Base-by-base conservation (phyloP, 192 early-diverging fungal species). In the Rhizoclosmatium globosum region DNA sequence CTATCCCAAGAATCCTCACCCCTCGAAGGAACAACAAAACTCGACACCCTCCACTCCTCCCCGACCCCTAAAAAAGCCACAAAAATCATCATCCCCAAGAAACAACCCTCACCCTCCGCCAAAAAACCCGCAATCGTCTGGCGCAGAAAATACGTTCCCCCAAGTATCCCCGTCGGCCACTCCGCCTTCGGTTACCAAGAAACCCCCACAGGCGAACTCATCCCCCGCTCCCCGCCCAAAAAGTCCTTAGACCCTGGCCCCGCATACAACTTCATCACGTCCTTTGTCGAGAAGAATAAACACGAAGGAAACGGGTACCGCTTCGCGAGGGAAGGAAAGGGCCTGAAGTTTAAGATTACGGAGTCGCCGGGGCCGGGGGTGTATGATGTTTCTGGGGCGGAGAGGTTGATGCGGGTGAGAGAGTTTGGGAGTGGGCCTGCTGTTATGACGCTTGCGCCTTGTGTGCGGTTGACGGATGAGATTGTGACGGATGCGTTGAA, bases 401-500 rank as follows among this genome's bases (percentile, higher is more conserved):
- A 82, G 39, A 81, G 76, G 41, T 83, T 74, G 44, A 50, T 84
- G 44, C 9, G 43, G 1, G 43, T 45, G 1, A 60, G 74, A 39
- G 82, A 79, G n/a, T 79, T 80, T 31, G 80, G 81, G n/a, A 87
- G 82, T 70, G 81, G 79, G 31, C 77, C 84, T 46, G 88, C 86
- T 4, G 46, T 89, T 31, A 89, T 89, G 88, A 86, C 86, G 2
- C 74, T 89, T n/a, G 83, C 84, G 31, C 88, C 88, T 19, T 87
- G 88, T 75, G 72, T 79, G 3, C 62, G 88, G 15, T 43, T 89
- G 47, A 89, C 86, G 43, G 88, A 89, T 70, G 84, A 75, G 57
- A 87, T 89, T 76, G 62, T 87, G 41, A 79, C 76, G 19, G 77
- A 81, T 46, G 59, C 59, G 13, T 81, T 78, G 61, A 85, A 85